These are phyloP conservation scores for Hypoxylon sp. DNA, from an alignment of 2,329 filamentous ascomycete species.

Conservation along the genomic window DNA sequence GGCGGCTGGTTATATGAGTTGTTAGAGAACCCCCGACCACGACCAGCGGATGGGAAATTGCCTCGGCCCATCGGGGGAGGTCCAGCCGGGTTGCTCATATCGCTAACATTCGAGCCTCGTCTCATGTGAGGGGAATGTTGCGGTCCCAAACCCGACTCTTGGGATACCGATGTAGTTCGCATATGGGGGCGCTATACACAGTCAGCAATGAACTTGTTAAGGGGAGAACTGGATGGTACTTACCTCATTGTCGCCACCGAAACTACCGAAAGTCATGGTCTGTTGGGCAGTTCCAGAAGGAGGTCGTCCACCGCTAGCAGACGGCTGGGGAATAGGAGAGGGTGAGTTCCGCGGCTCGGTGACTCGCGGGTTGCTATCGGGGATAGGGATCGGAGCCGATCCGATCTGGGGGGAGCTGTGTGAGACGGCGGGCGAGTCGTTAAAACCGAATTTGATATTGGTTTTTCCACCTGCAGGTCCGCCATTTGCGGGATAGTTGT, in stretches of 20 bases:
- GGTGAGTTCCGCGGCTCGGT: constrained; percentile 89
- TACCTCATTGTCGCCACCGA: constrained; percentile 84
- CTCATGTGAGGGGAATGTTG: constrained; percentile 81
- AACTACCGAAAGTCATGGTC: constrained; percentile 84
- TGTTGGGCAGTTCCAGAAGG: constrained; percentile 76
- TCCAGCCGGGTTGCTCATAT: constrained; percentile 73
- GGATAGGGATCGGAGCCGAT: constrained; percentile 71
- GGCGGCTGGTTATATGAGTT: constrained; percentile 62
- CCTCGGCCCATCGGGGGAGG: constrained; percentile 67
- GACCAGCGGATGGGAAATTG: constrained; percentile 62
- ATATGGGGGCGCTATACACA: constrained; percentile 69
- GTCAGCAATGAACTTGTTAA: constrained; percentile 44
- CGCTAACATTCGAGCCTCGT: constrained; percentile 84
- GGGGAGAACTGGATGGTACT: constrained; percentile 55
- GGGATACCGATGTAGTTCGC: constrained; percentile 73
- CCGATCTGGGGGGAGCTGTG: constrained; percentile 74
- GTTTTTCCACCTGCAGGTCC: constrained; percentile 71
- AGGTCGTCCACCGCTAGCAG: constrained; percentile 85
- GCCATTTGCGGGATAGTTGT: constrained; percentile 81
- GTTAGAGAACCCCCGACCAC: constrained; percentile 63
- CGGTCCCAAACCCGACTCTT: constrained; percentile 70
- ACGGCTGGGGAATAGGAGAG: constrained; percentile 90
- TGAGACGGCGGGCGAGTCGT: constrained; percentile 73
- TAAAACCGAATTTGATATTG: constrained; percentile 85
- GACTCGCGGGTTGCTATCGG: constrained; percentile 76